phyloP scores from a whole-genome alignment of 805 yeast species.

The Priceomyces fermenticarens region DNA sequence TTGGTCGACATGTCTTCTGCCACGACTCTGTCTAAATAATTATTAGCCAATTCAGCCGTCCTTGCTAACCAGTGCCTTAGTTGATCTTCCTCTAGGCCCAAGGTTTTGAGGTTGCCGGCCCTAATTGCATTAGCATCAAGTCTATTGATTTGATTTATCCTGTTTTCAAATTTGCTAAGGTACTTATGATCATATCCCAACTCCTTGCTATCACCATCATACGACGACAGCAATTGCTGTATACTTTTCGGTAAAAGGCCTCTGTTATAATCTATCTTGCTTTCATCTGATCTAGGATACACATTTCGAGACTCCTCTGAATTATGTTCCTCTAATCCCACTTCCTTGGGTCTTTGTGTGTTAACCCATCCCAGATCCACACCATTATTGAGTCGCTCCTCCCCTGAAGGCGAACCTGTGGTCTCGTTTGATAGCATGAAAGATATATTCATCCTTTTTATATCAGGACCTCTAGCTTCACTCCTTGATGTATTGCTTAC shows the following conservation, averaged over 20 bases:
- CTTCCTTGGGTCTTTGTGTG: too few relatives aligned
- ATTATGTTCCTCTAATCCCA: too few relatives aligned
- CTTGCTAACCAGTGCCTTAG: conserved; percentile 13
- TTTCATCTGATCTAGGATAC: neutral
- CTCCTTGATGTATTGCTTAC: neutral
- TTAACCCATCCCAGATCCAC: too few relatives aligned
- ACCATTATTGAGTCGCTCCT: neutral
- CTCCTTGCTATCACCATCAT: conserved; percentile 6
- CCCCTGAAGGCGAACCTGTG: conserved; percentile 7
- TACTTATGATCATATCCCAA: conserved; percentile 3
- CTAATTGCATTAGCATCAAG: conserved; percentile 10
- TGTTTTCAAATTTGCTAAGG: conserved; percentile 9
- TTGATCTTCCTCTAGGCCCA: conserved; percentile 16
- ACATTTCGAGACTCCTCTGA: neutral
- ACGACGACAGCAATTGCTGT: neutral
- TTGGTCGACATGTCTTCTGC: conserved; percentile 31
- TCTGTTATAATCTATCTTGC: conserved; percentile 2
- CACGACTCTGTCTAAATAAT: conserved; percentile 34
- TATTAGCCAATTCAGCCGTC: conserved; percentile 23
- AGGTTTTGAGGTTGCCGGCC: conserved; percentile 12
- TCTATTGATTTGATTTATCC: conserved; percentile 9
- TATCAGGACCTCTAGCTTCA: conserved; percentile 3
- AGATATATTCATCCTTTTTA: conserved; percentile 28
- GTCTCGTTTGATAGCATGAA: conserved; percentile 32
- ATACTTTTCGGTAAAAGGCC: conserved; percentile 5